Base-by-base conservation (phyloP, 805 yeast genomes). In the Millerago galiae region DNA sequence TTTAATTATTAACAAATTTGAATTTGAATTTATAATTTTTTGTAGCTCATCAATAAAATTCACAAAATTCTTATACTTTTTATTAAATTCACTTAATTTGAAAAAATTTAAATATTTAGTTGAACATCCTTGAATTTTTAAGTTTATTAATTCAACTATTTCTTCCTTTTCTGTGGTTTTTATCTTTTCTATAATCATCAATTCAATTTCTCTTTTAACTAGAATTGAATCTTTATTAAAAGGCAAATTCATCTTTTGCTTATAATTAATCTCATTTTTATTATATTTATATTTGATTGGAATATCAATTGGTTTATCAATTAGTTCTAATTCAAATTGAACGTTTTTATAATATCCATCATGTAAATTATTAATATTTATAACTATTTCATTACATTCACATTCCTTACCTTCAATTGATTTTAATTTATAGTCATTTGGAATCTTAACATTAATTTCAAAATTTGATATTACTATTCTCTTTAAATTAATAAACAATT, bases 141-240 rank as follows among this genome's bases (percentile, higher is more conserved):
- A 52, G 34, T 50, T 54, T 11, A 55, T 50, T 42, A 48, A 33
- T 18, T 45, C 52, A 11, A 40, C 45, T 10, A 49, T 35, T 16
- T 41, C 44, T n/a, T 30, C 37, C 3, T 40, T 15, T 26, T 18
- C 7, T 15, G 48, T 26, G 1, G 44, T 38, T 14, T 48, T 47
- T 8, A 62, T 45, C 4, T 66, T 50, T 9, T 61, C 35, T 15
- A 29, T 29, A n/a, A 29, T 15, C 15, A 29, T 9, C 8, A 64
- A 38, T 44, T 70, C 72, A 4, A 67, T 61, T 42, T 65, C 60
- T 31, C 67, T 54, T 45, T 61, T 60, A 1, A 67, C 61, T 44
- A 58, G 63, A 1, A 54, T 40, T 0, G 61, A 60, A 48, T 70
- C 69, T 34, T 60, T 61, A 32, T 27, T 29, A 11, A 29, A 13